These are phyloP conservation scores for Aurinia saxatilis DNA, from an alignment of 345 rosid species.

Conservation along the genomic window DNA sequence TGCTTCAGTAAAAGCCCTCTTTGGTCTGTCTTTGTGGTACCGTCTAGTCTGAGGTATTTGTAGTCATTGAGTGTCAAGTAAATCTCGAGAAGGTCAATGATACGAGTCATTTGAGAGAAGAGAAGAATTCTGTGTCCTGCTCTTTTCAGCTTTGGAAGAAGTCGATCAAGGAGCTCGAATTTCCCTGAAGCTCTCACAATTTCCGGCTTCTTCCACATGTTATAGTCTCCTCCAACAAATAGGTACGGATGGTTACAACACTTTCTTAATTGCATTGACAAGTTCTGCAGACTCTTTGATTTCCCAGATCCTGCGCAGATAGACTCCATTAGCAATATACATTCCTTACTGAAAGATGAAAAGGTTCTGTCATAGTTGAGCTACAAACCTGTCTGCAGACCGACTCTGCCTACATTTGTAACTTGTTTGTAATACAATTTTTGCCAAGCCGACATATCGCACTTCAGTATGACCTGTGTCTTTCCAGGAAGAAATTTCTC, in stretches of 20 bases:
- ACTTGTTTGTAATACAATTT: no score
- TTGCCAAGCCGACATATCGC: constrained; percentile 99
- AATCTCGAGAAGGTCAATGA: constrained; percentile 84
- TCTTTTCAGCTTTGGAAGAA: constrained; percentile 81
- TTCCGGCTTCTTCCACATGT: constrained; percentile 83
- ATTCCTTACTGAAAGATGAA: not conserved
- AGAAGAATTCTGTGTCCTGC: constrained; percentile 85
- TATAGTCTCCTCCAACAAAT: constrained; percentile 64
- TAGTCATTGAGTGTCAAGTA: constrained; percentile 70
- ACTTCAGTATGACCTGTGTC: constrained; percentile 91
- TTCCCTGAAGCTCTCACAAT: constrained; percentile 92
- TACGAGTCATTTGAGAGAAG: constrained; percentile 97
- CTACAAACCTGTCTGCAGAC: constrained; percentile 76
- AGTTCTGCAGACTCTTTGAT: constrained; percentile 82
- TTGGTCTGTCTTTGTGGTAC: constrained; percentile 94
- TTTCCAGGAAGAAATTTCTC: constrained; percentile 93
- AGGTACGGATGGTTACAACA: constrained; percentile 99
- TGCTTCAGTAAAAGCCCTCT: constrained; percentile 75
- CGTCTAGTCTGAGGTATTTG: constrained; percentile 84
- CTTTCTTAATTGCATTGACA: constrained; percentile 95
- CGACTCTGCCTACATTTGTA: constrained; percentile 90
- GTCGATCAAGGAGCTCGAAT: constrained; percentile 92
- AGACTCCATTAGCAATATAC: constrained; percentile 9
- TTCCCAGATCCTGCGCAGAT: constrained; percentile 78
- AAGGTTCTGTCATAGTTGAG: constrained; percentile 18